Evolutionary conservation across 2,329 filamentous ascomycete genomes (phyloP), one percentile per base, ranked within the genome.

Genomic region (Macrophomina phaseolina): DNA sequence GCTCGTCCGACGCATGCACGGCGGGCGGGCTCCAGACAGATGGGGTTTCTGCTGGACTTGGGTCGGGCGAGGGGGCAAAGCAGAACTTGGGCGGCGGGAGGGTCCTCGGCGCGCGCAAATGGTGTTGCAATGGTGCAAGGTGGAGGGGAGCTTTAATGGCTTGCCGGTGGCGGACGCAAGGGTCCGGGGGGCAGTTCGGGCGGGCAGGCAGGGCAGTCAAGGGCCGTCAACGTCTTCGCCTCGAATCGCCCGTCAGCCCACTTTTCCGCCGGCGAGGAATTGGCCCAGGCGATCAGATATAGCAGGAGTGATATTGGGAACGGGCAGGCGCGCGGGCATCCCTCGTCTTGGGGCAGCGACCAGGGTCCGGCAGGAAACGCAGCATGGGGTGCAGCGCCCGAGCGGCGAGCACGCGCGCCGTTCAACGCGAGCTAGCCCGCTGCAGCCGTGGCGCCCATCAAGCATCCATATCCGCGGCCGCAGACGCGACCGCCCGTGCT

Each of bases 91-190:
- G 51, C 62, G 51, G 62, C 51, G 45, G 42, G 42, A 49, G 11
- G 42, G 58, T 62, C 45, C 42, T 62, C 58, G 58, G 58, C 58
- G 58, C 58, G 45, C 58, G 58, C 58, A 62, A 62, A 62, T 62
- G 58, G 58, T 62, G 58, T 62, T 51, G 48, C 51, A 55, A 30
- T 65, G 63, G 52, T 65, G 63, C 63, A 65, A 65, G 63, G 63
- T 56, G 52, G 63, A 56, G 51, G 30, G 38, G 8, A 65, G 63
- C 58, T 62, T 62, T 62, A 62, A 62, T 62, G 58, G 58, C 56
- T 28, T 46, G 58, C 58, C 12, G 42, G 42, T 5, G 42, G 42
- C 28, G 23, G 58, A 62, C 45, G 58, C 58, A 62, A 62, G 58
- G 58, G 58, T 62, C 58, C 34, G 58, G 58, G 23, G 58, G 58